These are phyloP conservation scores for Pseudocercospora cruenta DNA, from an alignment of 2,329 filamentous ascomycete genomes.

Conservation along the genomic window DNA sequence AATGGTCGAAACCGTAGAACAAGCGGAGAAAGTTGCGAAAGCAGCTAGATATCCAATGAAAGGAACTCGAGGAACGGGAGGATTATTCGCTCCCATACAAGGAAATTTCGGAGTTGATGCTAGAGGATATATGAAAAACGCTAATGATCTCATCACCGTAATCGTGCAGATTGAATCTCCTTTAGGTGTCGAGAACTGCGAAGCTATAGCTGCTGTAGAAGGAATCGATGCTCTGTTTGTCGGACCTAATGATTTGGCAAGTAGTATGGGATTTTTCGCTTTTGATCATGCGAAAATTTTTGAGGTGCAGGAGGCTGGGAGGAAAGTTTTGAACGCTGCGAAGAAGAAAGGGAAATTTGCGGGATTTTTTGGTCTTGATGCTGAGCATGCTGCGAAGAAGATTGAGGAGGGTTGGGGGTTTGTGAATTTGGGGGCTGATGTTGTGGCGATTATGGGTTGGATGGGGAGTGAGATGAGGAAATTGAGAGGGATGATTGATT, in stretches of 20 bases:
- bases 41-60: neutral
- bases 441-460: constrained; percentile 20
- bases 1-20: neutral
- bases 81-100: constrained; percentile 49
- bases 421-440: constrained; percentile 25
- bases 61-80: constrained; percentile 57
- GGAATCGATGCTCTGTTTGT: constrained; percentile 56
- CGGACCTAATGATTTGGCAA: constrained; percentile 58
- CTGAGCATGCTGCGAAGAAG: constrained; percentile 18
- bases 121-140: constrained; percentile 26
- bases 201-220: constrained; percentile 55
- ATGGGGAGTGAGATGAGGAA: constrained; percentile 20
- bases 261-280: constrained; percentile 20
- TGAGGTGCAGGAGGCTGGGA: constrained; percentile 20
- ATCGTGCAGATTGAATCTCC: constrained; percentile 52
- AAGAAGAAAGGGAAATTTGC: constrained; percentile 21
- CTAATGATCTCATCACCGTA: constrained; percentile 55
- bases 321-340: constrained; percentile 19
- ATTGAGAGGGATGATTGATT: constrained; percentile 12
- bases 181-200: constrained; percentile 43
- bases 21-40: neutral
- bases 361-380: constrained; percentile 17
- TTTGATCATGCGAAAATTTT: constrained; percentile 22
- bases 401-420: constrained; percentile 20
- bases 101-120: constrained; percentile 15